Percentiles rank a stretch among this genome's conserved stretches.
Evolutionary conservation across 2,329 filamentous ascomycete species (phyloP).

Genomic region (Colletotrichum gloeosporioides): DNA sequence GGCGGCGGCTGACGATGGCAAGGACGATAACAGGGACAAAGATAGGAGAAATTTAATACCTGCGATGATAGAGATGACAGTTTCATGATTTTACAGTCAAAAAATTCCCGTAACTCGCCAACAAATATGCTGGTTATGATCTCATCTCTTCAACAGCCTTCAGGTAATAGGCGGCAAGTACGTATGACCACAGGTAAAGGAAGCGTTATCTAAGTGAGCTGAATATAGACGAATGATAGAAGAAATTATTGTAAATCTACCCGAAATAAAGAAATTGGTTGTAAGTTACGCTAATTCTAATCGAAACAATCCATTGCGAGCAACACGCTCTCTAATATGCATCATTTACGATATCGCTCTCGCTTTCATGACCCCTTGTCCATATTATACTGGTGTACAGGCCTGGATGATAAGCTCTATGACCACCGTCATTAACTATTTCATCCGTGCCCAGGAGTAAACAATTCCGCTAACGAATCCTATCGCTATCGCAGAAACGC

Average conservation of each 20-base stretch:
- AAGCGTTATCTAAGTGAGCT: too few species aligned
- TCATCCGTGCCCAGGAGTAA: slow-evolving; percentile 53
- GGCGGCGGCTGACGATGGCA: not conserved
- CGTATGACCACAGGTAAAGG: too few species aligned
- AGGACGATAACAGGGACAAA: not conserved
- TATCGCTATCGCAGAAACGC: slow-evolving; percentile 87
- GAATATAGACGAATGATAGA: too few species aligned
- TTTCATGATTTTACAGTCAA: not conserved
- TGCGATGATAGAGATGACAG: not conserved
- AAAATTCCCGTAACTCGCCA: not conserved
- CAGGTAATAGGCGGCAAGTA: too few species aligned
- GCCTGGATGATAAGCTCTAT: too few species aligned
- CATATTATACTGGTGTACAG: too few species aligned
- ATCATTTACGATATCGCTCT: not conserved
- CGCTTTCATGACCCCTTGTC: rapidly evolving
- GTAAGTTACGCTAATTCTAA: not conserved
- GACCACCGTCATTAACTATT: not conserved
- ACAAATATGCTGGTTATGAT: too few species aligned
- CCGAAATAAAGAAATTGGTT: too few species aligned
- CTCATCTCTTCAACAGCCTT: too few species aligned
- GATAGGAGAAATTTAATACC: not conserved
- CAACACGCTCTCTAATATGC: not conserved
- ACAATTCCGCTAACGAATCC: slow-evolving; percentile 93
- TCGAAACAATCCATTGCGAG: not conserved
- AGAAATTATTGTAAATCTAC: too few species aligned